Evolutionary conservation across 129 eudicot genomes (phyloP).

Genomic region (Flaveria bidentis): DNA sequence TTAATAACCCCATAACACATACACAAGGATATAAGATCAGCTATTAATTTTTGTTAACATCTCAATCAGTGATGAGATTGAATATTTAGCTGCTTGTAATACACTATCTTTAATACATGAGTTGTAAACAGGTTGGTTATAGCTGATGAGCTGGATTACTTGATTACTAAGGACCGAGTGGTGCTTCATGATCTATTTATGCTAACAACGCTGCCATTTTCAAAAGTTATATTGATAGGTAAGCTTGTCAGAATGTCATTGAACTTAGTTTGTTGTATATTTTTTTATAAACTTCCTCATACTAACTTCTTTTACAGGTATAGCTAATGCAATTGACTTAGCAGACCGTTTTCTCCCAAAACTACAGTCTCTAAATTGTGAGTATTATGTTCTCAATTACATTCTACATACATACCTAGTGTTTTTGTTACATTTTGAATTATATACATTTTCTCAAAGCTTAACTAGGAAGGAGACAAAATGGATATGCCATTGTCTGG

Average conservation of each 20-base stretch:
- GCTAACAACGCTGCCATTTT: conserved; percentile 85
- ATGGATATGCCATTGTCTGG: background rate
- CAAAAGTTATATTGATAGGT: conserved; percentile 84
- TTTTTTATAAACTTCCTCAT: background rate
- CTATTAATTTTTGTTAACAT: no score
- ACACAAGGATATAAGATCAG: background rate
- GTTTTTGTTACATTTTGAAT: background rate
- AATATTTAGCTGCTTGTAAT: background rate
- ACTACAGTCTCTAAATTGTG: conserved; percentile 89
- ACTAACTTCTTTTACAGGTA: conserved; percentile 50
- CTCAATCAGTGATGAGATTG: no score
- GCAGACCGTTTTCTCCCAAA: conserved; percentile 95
- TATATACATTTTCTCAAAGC: background rate
- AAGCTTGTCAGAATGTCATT: background rate
- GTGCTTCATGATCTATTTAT: conserved; percentile 97
- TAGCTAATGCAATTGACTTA: conserved; percentile 96
- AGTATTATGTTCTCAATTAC: conserved; percentile 34
- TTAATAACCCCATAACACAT: background rate
- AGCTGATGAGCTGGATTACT: conserved; percentile 93
- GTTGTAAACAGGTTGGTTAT: conserved; percentile 65
- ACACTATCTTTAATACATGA: conserved; percentile 14
- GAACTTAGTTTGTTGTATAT: background rate
- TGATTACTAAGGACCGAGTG: conserved; percentile 84
- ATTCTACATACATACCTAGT: background rate
- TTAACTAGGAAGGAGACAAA: conserved; percentile 3